Evolutionary conservation across 768 basidiomycete species (phyloP).

Genomic region (Lentinula sp.): DNA sequence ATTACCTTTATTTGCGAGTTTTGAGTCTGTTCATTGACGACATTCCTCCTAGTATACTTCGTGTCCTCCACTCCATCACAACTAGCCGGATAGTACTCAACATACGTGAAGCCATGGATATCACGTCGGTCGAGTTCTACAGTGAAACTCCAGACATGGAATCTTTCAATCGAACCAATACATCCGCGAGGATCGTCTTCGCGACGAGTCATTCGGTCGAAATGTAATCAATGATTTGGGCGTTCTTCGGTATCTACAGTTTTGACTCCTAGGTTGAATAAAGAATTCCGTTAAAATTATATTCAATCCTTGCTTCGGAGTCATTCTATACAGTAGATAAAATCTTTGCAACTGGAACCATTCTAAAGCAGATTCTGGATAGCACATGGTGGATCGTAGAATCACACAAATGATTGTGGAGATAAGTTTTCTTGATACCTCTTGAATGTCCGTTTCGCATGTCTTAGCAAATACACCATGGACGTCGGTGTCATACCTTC

Average conservation of each 20-base stretch:
- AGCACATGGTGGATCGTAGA: background rate
- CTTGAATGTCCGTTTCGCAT: conserved; percentile 31
- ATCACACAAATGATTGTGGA: background rate
- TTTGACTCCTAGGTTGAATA: too few relatives aligned
- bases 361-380: background rate
- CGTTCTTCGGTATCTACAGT: too few relatives aligned
- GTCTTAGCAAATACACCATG: conserved; percentile 59
- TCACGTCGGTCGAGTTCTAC: background rate
- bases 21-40: background rate
- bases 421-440: background rate
- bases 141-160: background rate
- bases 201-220: background rate
- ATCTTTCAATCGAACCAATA: background rate
- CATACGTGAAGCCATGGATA: background rate
- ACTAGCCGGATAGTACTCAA: background rate
- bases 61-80: background rate
- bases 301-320: too few relatives aligned
- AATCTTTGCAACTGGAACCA: too few relatives aligned
- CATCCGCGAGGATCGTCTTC: background rate
- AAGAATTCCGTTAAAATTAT: too few relatives aligned
- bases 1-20: background rate
- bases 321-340: too few relatives aligned
- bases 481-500: conserved; percentile 88
- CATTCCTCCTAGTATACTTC: background rate
- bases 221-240: too few relatives aligned